Evolutionary conservation across 2,329 filamentous ascomycete genomes (phyloP), one percentile per base, ranked within the genome.

Genomic region (Botrytis fragariae): DNA sequence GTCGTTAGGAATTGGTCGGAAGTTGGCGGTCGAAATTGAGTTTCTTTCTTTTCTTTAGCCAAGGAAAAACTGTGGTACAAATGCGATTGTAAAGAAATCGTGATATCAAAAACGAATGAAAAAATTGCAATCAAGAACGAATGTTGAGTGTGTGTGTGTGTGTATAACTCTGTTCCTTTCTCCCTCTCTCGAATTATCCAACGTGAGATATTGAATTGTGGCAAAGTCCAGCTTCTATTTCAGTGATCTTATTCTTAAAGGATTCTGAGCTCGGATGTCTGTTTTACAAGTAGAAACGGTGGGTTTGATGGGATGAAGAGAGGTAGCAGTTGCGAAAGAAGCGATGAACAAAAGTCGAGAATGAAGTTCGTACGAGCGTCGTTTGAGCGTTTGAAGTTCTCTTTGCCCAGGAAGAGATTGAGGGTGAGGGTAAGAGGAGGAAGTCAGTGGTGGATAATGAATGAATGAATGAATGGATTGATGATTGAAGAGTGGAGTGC

Each of bases 1-100:
- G 39, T 57, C 25, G 48, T 62, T 42, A 16, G 22, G 22, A 42
- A 62, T 32, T 25, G 67, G 48, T 60, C 29, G 39, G 51, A 42
- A 44, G 51, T 61, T 44, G 35, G 51, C 54, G 39, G 54, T 63
- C 39, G 67, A 4, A 69, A 61, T 48, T 44, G 54, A 69, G 45
- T 45, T 64, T 32, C 39, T 29, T 20, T 32, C 18, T n/a, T 48
- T 67, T 67, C 9, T 16, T 67, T 32, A 18, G 7, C 16, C 2
- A 7, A 35, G 29, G 42, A 45, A 6, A 48, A n/a, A 18, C n/a
- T 16, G 10, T 14, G n/a, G 59, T 8, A 25, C 14, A 4, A 63
- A 44, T 63, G 25, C 16, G 25, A 63, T 29, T 63, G n/a, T 20
- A 3, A 8, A n/a, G 29, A 16, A 20, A 29, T 63, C 3, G 61